Percentiles rank a stretch among this genome's conserved stretches.
Conservation (phyloP, 73 alveolate species). For the Stentor roeselii region DNA sequence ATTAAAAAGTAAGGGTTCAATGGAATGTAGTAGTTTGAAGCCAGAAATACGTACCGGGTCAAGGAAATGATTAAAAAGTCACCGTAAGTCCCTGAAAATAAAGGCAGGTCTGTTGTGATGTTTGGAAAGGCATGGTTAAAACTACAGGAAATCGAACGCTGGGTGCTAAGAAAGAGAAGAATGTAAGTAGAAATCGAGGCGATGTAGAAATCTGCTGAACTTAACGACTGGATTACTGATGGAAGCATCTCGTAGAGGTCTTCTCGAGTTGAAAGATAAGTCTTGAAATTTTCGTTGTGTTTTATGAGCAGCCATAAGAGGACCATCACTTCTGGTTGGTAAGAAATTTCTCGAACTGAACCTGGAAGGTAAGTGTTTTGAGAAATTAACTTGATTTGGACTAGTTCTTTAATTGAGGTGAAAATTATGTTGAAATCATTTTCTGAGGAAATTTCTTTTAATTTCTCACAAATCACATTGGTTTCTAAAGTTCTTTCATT, state of each 20-base stretch:
- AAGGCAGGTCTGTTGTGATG: background rate
- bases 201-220: background rate
- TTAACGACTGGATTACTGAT: background rate
- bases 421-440: background rate
- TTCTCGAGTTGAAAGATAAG: background rate
- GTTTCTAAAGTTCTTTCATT: too few species aligned
- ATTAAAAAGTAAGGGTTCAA: background rate
- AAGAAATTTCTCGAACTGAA: background rate
- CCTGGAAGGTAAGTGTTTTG: slow-evolving; percentile 19
- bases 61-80: slow-evolving; percentile 6
- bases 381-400: background rate
- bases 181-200: background rate
- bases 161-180: background rate
- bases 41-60: background rate
- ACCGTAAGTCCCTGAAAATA: background rate
- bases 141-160: background rate
- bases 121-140: background rate
- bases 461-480: background rate
- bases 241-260: background rate
- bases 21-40: background rate
- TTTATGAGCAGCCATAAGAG: background rate
- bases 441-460: background rate
- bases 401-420: background rate
- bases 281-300: background rate
- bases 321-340: background rate